Percentiles rank a stretch among this genome's conserved stretches.
These are phyloP conservation scores for Saccharum officinarum DNA, from an alignment of 176 grass and related monocot genomes.

Conservation along the genomic window DNA sequence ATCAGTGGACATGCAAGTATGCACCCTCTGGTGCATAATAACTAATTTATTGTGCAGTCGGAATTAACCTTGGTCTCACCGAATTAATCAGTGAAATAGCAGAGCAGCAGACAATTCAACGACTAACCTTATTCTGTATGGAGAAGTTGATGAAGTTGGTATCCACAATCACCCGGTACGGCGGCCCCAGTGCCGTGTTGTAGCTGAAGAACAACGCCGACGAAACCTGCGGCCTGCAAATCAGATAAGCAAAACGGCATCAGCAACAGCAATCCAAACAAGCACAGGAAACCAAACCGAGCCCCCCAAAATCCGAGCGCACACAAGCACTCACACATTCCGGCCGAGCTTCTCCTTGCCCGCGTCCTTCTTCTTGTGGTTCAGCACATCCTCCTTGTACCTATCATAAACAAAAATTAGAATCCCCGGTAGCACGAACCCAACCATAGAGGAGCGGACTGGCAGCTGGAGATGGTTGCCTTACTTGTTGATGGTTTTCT, in stretches of 20 bases:
- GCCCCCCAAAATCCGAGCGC: not conserved
- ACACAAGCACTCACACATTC: constrained; percentile 62
- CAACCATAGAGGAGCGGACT: not conserved
- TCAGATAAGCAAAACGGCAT: not conserved
- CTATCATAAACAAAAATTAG: constrained; percentile 13
- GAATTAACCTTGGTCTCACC: not conserved
- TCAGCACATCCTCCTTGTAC: constrained; percentile 77
- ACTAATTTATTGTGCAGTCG: not conserved
- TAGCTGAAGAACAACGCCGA: constrained; percentile 91
- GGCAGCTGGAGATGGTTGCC: not conserved
- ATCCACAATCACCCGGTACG: constrained; percentile 92
- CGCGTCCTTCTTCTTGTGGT: constrained; percentile 75
- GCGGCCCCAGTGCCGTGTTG: constrained; percentile 78
- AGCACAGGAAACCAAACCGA: not conserved
- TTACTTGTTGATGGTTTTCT: constrained; percentile 82
- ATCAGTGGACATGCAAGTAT: not conserved
- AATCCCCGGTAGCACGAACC: not conserved
- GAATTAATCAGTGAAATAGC: not conserved
- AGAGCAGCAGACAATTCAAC: not conserved
- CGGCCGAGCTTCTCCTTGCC: constrained; percentile 72
- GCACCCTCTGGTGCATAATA: not conserved
- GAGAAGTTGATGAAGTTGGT: constrained; percentile 99
- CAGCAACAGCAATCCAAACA: not conserved
- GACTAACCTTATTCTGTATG: constrained; percentile 83
- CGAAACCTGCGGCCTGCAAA: constrained; percentile 56